A percentile compares a stretch with the other conserved stretches of the same genome.
phyloP scores from a whole-genome alignment of 345 rosid species.

The Pelargonium nanum region DNA sequence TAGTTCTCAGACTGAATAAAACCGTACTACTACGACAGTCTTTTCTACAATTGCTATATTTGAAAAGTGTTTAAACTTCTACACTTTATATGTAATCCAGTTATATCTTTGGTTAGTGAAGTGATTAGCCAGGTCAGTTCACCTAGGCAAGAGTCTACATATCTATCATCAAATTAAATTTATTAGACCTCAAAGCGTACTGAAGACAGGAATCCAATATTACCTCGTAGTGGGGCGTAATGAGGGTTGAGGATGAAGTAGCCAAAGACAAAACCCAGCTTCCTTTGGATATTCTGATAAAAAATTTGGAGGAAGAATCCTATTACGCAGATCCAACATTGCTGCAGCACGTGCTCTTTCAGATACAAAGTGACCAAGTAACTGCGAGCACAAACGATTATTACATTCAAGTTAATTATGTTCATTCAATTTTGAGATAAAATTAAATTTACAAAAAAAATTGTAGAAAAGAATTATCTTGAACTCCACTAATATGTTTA shows the following conservation, averaged over 20 bases:
- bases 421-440: background rate
- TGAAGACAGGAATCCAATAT: background rate
- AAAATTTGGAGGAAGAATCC: constrained; percentile 56
- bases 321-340: constrained; percentile 49
- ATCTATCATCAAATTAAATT: background rate
- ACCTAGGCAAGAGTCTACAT: background rate
- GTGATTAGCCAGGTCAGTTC: background rate
- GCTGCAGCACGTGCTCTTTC: constrained; percentile 31
- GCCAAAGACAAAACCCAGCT: constrained; percentile 81
- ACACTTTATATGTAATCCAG: background rate
- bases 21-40: background rate
- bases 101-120: background rate
- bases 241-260: constrained; percentile 63
- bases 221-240: constrained; percentile 82
- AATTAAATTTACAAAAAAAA: too few relatives aligned
- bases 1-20: background rate
- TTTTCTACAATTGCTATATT: background rate
- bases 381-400: constrained; percentile 36
- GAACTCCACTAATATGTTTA: background rate
- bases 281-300: constrained; percentile 50
- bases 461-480: background rate
- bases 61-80: background rate
- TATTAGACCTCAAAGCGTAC: background rate
- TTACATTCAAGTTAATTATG: background rate
- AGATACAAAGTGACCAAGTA: constrained; percentile 48